Evolutionary conservation across 495 filamentous ascomycete species (phyloP).

Genomic region (Trichoderma orchidacearum): DNA sequence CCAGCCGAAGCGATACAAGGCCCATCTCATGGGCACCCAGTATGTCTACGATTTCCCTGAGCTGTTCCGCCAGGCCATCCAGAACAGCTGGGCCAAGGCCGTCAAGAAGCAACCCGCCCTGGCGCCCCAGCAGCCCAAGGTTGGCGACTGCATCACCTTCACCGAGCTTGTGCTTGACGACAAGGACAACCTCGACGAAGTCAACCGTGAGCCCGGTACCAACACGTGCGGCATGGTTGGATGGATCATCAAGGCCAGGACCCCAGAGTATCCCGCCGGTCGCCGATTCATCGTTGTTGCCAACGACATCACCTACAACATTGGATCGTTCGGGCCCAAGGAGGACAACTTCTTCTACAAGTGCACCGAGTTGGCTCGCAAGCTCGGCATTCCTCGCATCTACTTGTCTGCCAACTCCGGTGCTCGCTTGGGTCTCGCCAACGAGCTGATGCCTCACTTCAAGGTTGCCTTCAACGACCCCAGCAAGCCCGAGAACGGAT

Average conservation of each 20-base stretch:
- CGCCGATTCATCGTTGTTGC: conserved; percentile 89
- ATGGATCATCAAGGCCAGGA: conserved; percentile 92
- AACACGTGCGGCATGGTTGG: conserved; percentile 98
- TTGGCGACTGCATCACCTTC: conserved; percentile 90
- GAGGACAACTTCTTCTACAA: conserved; percentile 99
- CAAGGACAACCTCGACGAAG: conserved; percentile 79
- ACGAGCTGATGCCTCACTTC: conserved; percentile 94
- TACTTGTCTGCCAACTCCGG: conserved; percentile 99
- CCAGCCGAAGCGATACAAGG: conserved; percentile 98
- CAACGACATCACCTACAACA: conserved; percentile 99
- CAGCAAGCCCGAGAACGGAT: conserved; percentile 72
- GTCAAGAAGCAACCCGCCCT: conserved; percentile 57
- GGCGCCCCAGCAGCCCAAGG: conserved; percentile 64
- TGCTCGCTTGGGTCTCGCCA: conserved; percentile 92
- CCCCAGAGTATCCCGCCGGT: conserved; percentile 91
- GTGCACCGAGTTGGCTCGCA: conserved; percentile 89
- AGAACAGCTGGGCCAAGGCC: conserved; percentile 80
- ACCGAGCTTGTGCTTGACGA: conserved; percentile 91
- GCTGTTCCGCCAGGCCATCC: conserved; percentile 94
- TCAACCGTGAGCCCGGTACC: conserved; percentile 83
- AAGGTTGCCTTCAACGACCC: conserved; percentile 90
- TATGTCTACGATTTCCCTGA: conserved; percentile 99
- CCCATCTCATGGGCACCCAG: conserved; percentile 96
- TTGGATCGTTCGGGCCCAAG: conserved; percentile 89
- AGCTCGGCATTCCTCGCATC: conserved; percentile 87